A percentile compares a stretch with the other conserved stretches of the same genome.
phyloP scores from a whole-genome alignment of 805 yeast species.

The Dipodascus geniculatus region DNA sequence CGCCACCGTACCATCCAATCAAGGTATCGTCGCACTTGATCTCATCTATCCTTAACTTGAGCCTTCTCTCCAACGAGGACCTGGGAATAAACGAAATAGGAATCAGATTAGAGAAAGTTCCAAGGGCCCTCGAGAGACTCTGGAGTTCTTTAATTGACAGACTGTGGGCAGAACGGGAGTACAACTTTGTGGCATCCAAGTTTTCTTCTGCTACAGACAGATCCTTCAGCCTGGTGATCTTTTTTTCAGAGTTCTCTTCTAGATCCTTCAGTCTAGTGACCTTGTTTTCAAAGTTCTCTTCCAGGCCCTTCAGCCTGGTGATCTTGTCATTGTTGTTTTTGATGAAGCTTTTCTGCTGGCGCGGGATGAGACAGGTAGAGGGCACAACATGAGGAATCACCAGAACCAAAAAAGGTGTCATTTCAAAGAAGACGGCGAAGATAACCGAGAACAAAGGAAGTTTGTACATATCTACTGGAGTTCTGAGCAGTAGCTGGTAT shows the following conservation, averaged over 20 bases:
- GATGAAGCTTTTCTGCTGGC: constrained; percentile 17
- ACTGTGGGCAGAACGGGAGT: constrained; percentile 11
- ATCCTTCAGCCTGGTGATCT: constrained; percentile 2
- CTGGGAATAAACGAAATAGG: constrained; percentile 26
- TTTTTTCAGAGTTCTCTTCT: too few relatives aligned
- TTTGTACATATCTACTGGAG: constrained; percentile 37
- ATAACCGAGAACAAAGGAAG: constrained; percentile 48
- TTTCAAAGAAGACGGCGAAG: constrained; percentile 44
- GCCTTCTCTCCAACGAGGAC: constrained; percentile 26
- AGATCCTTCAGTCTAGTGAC: constrained; percentile 1
- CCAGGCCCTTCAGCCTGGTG: constrained; percentile 2
- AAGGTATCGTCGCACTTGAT: constrained; percentile 41
- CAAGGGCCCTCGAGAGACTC: constrained; percentile 12
- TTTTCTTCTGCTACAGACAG: too few relatives aligned
- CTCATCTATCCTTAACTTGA: constrained; percentile 34
- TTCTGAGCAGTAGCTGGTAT: constrained; percentile 39
- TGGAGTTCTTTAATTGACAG: constrained; percentile 11
- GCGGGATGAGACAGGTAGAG: constrained; percentile 47
- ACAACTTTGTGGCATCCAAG: constrained; percentile 2
- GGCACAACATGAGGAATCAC: constrained; percentile 48
- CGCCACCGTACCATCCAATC: constrained; percentile 31
- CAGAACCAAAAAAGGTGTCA: constrained; percentile 41
- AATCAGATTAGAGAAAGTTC: constrained; percentile 12
- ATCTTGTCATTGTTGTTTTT: constrained; percentile 3
- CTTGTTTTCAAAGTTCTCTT: too few relatives aligned